phyloP scores from a whole-genome alignment of 2,329 filamentous ascomycete species.

The Stemphylium vesicarium region DNA sequence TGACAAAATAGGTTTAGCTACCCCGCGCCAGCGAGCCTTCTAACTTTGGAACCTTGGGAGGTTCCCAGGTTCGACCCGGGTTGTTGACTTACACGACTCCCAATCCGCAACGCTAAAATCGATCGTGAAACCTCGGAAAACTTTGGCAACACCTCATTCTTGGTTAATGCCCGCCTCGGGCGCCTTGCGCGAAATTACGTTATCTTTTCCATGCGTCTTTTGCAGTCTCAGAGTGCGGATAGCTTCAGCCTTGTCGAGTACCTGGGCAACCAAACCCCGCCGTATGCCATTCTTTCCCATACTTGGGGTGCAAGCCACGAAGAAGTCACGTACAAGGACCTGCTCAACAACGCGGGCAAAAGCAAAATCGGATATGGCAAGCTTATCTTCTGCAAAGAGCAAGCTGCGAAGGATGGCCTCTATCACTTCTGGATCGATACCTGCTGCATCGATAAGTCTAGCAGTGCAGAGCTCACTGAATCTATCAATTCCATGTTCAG shows the following conservation, averaged over 20 bases:
- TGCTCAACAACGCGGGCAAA: not conserved
- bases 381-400: not conserved
- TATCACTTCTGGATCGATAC: not conserved
- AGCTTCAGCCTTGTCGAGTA: slow-evolving; percentile 2
- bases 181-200: not conserved
- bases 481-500: not conserved
- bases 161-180: too few relatives aligned
- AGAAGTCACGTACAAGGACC: not conserved
- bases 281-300: slow-evolving; percentile 1
- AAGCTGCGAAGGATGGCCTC: not conserved
- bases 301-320: not conserved
- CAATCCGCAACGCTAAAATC: too few relatives aligned
- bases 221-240: not conserved
- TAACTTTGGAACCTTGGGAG: too few relatives aligned
- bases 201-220: slow-evolving; percentile 4
- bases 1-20: too few relatives aligned
- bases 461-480: not conserved
- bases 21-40: too few relatives aligned
- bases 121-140: too few relatives aligned
- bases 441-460: slow-evolving; percentile 1
- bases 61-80: too few relatives aligned
- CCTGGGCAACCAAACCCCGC: not conserved
- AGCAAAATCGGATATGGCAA: not conserved
- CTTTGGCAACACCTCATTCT: too few relatives aligned
- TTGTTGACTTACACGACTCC: too few relatives aligned